A percentile compares a stretch with the other conserved stretches of the same genome.
phyloP scores from a whole-genome alignment of 2,329 filamentous ascomycete species.

The Stachybotrys echinatus region DNA sequence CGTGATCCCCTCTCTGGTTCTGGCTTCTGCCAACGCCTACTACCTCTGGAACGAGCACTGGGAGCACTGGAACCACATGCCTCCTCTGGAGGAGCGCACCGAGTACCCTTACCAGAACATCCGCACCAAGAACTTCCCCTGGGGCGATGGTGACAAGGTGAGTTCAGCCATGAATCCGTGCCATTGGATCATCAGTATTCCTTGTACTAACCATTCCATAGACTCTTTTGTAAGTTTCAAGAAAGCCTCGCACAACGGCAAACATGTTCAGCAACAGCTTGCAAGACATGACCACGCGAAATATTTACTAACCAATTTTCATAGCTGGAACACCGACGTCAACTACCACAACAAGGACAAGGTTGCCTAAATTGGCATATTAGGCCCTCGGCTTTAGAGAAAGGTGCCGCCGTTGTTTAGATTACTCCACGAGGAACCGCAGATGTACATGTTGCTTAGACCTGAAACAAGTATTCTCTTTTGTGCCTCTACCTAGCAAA shows the following conservation, averaged over 20 bases:
- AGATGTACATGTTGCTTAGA: conserved; percentile 27
- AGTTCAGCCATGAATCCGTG: conserved; percentile 10
- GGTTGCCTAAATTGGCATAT: conserved; percentile 34
- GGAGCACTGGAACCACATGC: conserved; percentile 86
- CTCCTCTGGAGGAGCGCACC: conserved; percentile 80
- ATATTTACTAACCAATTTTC: conserved; percentile 9
- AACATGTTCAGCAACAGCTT: not conserved
- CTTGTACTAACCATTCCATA: conserved; percentile 25
- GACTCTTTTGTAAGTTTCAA: conserved; percentile 45
- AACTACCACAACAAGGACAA: conserved; percentile 98
- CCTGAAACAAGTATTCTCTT: conserved; percentile 16
- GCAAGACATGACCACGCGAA: too few relatives aligned
- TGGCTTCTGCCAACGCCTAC: conserved; percentile 77
- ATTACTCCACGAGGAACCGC: conserved; percentile 17
- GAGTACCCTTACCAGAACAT: conserved; percentile 99
- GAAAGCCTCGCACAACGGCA: not conserved
- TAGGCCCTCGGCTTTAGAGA: not conserved
- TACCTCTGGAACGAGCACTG: conserved; percentile 93
- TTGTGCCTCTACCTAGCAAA: too few relatives aligned
- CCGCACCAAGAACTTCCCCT: conserved; percentile 90
- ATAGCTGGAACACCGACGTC: conserved; percentile 87
- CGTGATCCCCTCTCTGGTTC: conserved; percentile 66
- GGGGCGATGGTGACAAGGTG: conserved; percentile 95
- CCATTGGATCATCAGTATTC: not conserved
- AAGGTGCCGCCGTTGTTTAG: conserved; percentile 17